Evolutionary conservation across 768 basidiomycete species (phyloP).

Genomic region (Kwoniella heveanensis): DNA sequence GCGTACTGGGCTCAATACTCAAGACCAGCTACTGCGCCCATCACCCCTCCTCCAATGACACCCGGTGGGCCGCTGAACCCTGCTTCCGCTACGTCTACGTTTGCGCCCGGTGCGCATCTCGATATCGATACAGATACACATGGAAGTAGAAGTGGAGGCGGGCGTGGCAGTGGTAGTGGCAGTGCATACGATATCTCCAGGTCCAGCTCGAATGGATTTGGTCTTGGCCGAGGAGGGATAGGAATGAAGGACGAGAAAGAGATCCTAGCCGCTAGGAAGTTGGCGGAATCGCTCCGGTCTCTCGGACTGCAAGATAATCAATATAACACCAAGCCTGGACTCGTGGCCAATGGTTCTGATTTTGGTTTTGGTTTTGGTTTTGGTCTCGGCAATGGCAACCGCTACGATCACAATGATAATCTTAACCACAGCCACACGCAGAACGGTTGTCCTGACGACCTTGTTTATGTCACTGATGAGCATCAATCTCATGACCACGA

Average conservation of each 20-base stretch:
- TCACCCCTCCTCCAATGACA: constrained; percentile 16
- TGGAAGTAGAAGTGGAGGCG: no score
- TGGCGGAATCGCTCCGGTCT: constrained; percentile 10
- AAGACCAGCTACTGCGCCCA: constrained; percentile 19
- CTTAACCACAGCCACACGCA: no score
- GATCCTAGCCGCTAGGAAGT: constrained; percentile 12
- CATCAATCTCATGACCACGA: no score
- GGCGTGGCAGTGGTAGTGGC: background rate
- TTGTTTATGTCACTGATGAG: no score
- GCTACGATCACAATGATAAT: background rate
- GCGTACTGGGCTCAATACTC: constrained; percentile 28
- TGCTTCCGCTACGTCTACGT: background rate
- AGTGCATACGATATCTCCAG: background rate
- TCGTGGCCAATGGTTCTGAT: background rate
- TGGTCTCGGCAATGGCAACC: background rate
- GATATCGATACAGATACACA: background rate
- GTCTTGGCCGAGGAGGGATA: background rate
- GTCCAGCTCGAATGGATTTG: background rate
- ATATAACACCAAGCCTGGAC: constrained; percentile 4
- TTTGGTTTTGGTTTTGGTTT: background rate
- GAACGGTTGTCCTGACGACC: no score
- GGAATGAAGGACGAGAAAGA: background rate
- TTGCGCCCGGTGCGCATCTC: no score
- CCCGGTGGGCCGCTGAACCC: background rate
- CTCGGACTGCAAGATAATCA: constrained; percentile 5